Percentiles rank a stretch among this genome's conserved stretches.
phyloP scores from a whole-genome alignment of 495 filamentous ascomycete species.

The Annulohypoxylon moriforme region DNA sequence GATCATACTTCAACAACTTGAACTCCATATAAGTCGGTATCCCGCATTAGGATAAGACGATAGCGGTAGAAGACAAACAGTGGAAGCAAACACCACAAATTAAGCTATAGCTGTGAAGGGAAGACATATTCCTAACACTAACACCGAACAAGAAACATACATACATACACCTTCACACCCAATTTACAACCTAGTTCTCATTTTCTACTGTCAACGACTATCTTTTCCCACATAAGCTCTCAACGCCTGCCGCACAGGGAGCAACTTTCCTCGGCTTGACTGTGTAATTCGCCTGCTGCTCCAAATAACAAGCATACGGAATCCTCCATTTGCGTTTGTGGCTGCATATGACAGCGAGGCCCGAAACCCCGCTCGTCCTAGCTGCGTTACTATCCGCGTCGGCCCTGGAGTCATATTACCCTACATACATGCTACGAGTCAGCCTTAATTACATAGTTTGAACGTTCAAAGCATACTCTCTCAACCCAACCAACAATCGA shows the following conservation, averaged over 20 bases:
- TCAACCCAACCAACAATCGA: neutral
- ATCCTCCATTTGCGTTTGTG: slow-evolving; percentile 22
- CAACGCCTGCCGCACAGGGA: neutral
- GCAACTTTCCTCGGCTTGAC: neutral
- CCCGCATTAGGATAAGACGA: slow-evolving; percentile 14
- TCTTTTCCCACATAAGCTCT: neutral
- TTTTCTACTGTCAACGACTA: slow-evolving; percentile 8
- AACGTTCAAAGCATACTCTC: neutral
- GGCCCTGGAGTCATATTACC: neutral
- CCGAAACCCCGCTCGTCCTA: slow-evolving; percentile 24
- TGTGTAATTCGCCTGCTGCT: slow-evolving; percentile 8
- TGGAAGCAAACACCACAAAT: neutral
- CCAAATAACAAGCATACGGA: slow-evolving; percentile 4
- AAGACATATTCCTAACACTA: neutral
- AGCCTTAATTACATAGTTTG: neutral
- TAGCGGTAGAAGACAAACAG: slow-evolving; percentile 2
- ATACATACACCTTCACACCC: slow-evolving; percentile 6
- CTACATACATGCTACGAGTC: slow-evolving; percentile 23
- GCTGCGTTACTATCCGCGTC: neutral
- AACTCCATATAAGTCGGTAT: slow-evolving; percentile 13
- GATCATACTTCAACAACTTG: neutral
- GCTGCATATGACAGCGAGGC: slow-evolving; percentile 41
- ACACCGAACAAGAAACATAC: neutral
- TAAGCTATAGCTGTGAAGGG: neutral
- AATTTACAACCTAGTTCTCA: slow-evolving; percentile 1